Conservation (phyloP, 257 asterid species). For the Dorcoceras hygrometricum region DNA sequence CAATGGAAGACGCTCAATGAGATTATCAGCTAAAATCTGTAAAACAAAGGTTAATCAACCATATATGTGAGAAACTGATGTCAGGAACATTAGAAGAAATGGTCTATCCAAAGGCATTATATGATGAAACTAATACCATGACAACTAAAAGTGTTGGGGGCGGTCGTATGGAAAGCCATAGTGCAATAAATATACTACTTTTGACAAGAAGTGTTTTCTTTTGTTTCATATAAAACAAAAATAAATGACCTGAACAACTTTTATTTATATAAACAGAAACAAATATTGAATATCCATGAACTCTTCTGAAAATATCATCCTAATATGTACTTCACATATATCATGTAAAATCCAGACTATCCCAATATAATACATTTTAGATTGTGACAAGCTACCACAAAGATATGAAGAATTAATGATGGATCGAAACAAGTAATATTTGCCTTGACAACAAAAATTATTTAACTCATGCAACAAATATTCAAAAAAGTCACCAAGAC, state of each 20-base stretch:
- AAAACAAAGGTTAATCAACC: slow-evolving; percentile 13
- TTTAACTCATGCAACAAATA: slow-evolving; percentile 4
- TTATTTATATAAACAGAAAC: neutral
- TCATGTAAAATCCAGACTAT: neutral
- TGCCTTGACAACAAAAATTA: neutral
- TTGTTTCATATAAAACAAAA: neutral
- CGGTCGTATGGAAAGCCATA: neutral
- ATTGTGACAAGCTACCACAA: neutral
- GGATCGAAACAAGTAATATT: no score
- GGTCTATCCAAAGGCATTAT: neutral
- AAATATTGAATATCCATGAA: neutral
- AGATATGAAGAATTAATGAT: neutral
- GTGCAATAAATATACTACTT: neutral
- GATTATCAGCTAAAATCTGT: slow-evolving; percentile 84
- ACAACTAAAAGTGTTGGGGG: neutral
- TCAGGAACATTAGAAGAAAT: neutral
- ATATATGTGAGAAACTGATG: neutral
- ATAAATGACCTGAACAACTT: no score
- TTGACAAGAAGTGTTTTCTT: neutral
- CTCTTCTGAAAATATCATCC: neutral
- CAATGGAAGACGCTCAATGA: slow-evolving; percentile 74
- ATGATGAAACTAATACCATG: no score
- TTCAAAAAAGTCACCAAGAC: neutral
- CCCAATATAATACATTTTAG: neutral
- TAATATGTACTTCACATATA: no score